Conservation (phyloP, 441 rosid species). For the Jatropha multifida region DNA sequence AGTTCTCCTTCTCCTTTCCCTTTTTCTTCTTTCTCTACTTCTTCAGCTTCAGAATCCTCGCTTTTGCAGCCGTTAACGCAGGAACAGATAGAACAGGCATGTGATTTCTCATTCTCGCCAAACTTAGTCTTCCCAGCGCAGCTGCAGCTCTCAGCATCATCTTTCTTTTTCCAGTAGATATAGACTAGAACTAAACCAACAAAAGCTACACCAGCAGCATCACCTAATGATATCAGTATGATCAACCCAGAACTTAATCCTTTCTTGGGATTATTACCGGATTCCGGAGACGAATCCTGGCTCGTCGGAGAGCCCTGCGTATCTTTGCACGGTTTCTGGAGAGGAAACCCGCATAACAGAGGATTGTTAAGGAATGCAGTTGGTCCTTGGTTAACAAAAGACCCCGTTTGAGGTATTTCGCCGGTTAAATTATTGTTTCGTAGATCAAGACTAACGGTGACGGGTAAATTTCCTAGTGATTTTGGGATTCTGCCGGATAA, state of each 20-base stretch:
- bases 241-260: constrained; percentile 70
- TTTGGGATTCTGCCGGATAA: constrained; percentile 73
- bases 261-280: constrained; percentile 25
- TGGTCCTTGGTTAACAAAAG: constrained; percentile 92
- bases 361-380: constrained; percentile 88
- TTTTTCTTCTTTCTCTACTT: constrained; percentile 30
- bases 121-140: constrained; percentile 68
- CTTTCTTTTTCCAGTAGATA: constrained; percentile 87
- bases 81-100: constrained; percentile 28
- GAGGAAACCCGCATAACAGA: constrained; percentile 82
- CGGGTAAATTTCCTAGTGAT: constrained; percentile 69
- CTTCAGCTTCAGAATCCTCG: constrained; percentile 70
- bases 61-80: constrained; percentile 32
- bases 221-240: constrained; percentile 65
- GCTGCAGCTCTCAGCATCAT: constrained; percentile 63
- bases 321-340: constrained; percentile 65
- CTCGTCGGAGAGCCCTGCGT: constrained; percentile 30
- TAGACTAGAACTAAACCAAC: constrained; percentile 66
- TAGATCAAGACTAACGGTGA: constrained; percentile 81
- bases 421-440: constrained; percentile 76
- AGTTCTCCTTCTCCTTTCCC: constrained; percentile 71
- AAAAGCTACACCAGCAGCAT: constrained; percentile 79
- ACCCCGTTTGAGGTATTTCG: constrained; percentile 87
- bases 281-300: constrained; percentile 37
- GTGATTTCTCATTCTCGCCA: constrained; percentile 49